phyloP scores from a whole-genome alignment of 2,329 filamentous ascomycete species.

The Trichoderma oligosporum region DNA sequence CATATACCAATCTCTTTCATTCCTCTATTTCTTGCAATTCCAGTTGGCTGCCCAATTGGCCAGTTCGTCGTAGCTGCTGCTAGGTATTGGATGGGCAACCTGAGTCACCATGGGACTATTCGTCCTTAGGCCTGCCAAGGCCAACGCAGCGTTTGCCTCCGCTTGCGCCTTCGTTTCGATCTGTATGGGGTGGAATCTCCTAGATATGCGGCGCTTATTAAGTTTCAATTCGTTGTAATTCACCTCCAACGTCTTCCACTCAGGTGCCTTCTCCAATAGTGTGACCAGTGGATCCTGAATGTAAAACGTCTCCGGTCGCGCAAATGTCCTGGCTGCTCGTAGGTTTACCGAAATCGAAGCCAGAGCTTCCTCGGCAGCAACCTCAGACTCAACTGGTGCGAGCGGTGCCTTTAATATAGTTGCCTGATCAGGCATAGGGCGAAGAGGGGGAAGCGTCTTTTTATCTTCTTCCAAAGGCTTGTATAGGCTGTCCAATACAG shows the following conservation, averaged over 20 bases:
- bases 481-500: not conserved
- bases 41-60: slow-evolving; percentile 8
- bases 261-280: slow-evolving; percentile 23
- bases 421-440: slow-evolving; percentile 24
- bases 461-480: slow-evolving; percentile 23
- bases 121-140: slow-evolving; percentile 26
- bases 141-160: slow-evolving; percentile 23
- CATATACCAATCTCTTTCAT: not conserved
- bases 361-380: slow-evolving; percentile 29
- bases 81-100: slow-evolving; percentile 1
- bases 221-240: not conserved
- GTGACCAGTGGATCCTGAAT: slow-evolving; percentile 25
- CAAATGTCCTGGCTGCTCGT: slow-evolving; percentile 24
- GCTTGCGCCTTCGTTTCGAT: slow-evolving; percentile 23
- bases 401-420: slow-evolving; percentile 23
- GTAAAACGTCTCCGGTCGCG: slow-evolving; percentile 26
- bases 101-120: slow-evolving; percentile 22
- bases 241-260: slow-evolving; percentile 22
- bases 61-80: not conserved
- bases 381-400: slow-evolving; percentile 31
- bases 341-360: slow-evolving; percentile 33
- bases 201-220: slow-evolving; percentile 4
- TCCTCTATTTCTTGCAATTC: slow-evolving; percentile 12
- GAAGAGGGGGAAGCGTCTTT: slow-evolving; percentile 30
- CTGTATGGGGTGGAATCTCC: not conserved